These are phyloP conservation scores for Conticribra guillardii DNA, from an alignment of 108 stramenopile genomes.

Conservation along the genomic window DNA sequence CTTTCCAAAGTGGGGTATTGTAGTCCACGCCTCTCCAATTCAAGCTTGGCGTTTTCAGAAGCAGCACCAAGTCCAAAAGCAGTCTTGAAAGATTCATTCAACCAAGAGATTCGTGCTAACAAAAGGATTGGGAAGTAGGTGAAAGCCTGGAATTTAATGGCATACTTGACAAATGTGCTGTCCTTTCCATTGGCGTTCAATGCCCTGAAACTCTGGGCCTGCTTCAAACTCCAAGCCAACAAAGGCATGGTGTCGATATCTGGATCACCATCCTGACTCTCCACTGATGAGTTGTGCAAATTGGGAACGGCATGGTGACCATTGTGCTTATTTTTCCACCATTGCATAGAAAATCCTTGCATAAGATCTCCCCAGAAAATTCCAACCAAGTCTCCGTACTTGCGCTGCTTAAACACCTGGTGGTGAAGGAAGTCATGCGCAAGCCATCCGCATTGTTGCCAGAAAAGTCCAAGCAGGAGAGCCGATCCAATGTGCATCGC, in stretches of 20 bases:
- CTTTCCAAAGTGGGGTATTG: constrained; percentile 84
- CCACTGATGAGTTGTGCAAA: constrained; percentile 85
- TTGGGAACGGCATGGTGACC: constrained; percentile 99
- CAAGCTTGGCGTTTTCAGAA: constrained; percentile 82
- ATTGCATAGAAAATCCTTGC: constrained; percentile 93
- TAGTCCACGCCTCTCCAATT: constrained; percentile 76
- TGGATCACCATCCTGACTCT: constrained; percentile 90
- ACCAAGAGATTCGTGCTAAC: constrained; percentile 95
- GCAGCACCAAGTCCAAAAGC: constrained; percentile 89
- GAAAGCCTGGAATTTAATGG: constrained; percentile 88
- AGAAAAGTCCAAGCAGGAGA: constrained; percentile 92
- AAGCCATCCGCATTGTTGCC: constrained; percentile 99
- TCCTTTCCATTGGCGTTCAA: constrained; percentile 74
- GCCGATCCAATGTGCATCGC: constrained; percentile 88
- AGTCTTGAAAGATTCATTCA: constrained; percentile 93
- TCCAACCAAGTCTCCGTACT: constrained; percentile 91
- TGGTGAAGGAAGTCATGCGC: constrained; percentile 99
- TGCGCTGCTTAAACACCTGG: constrained; percentile 95
- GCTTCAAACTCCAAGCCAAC: constrained; percentile 95
- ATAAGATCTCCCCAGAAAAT: constrained; percentile 95
- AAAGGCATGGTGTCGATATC: constrained; percentile 99
- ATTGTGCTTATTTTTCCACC: constrained; percentile 99
- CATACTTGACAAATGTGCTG: constrained; percentile 75
- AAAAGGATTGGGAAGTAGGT: constrained; percentile 97
- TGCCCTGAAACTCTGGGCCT: constrained; percentile 90